phyloP scores from a whole-genome alignment of 257 asterid species.

The Mitragyna speciosa region DNA sequence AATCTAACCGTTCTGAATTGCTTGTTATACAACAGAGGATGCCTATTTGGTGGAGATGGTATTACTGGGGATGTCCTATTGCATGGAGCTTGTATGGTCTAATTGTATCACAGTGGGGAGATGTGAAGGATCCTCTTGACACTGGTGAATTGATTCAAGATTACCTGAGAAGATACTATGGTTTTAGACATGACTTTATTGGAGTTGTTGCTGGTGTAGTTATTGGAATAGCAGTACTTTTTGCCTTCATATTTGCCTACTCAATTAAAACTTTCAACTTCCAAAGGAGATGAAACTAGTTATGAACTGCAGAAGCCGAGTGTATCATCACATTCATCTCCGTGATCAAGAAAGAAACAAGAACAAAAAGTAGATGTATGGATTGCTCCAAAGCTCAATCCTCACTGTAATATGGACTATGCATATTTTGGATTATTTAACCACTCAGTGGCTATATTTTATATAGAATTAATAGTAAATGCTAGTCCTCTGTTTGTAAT shows the following conservation, averaged over 20 bases:
- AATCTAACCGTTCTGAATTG: neutral
- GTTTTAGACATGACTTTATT: slow-evolving; percentile 52
- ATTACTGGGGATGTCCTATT: slow-evolving; percentile 62
- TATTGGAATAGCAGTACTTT: slow-evolving; percentile 36
- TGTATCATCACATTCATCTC: neutral
- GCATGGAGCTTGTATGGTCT: slow-evolving; percentile 70
- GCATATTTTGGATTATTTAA: neutral
- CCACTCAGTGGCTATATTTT: too few species aligned
- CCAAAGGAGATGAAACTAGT: slow-evolving; percentile 43
- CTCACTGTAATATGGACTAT: neutral
- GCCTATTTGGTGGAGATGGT: slow-evolving; percentile 91
- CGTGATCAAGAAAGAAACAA: neutral
- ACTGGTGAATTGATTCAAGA: slow-evolving; percentile 37
- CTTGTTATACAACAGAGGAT: slow-evolving; percentile 42
- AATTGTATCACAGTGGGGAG: slow-evolving; percentile 63
- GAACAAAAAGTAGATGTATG: neutral
- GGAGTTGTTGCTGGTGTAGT: slow-evolving; percentile 44
- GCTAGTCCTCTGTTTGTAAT: too few species aligned
- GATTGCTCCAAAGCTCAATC: neutral
- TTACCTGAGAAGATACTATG: slow-evolving; percentile 43
- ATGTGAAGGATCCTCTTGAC: slow-evolving; percentile 20
- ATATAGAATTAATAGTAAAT: too few species aligned
- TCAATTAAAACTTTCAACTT: slow-evolving; percentile 52
- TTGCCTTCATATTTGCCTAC: slow-evolving; percentile 45
- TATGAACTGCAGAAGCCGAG: neutral